Percentiles rank a stretch among this genome's conserved stretches.
These are phyloP conservation scores for Eucalyptus marginata DNA, from an alignment of 345 rosid genomes.

Conservation along the genomic window DNA sequence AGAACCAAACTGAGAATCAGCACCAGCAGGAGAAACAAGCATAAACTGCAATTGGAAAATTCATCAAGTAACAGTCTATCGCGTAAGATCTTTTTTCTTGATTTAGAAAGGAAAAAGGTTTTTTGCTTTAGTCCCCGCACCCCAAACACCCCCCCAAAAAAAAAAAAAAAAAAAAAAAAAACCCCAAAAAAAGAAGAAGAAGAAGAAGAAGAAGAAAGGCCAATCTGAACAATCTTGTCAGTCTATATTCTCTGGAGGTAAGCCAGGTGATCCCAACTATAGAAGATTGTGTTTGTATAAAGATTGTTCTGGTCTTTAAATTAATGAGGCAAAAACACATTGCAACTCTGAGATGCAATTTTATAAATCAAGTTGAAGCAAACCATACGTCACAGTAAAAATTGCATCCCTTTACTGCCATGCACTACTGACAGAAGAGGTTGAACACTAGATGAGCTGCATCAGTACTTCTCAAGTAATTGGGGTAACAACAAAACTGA, in stretches of 20 bases:
- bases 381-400: background rate
- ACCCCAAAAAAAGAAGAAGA: too few relatives aligned
- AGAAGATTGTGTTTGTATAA: background rate
- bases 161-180: too few relatives aligned
- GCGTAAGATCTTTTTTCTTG: background rate
- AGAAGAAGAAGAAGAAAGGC: background rate
- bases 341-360: background rate
- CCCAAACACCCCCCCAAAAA: rapidly evolving
- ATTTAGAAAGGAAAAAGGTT: background rate
- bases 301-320: background rate
- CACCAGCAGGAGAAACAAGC: background rate
- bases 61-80: background rate
- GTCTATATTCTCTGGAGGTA: background rate
- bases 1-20: background rate
- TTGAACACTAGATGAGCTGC: background rate
- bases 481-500: background rate
- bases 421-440: background rate
- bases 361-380: background rate
- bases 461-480: background rate
- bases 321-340: background rate
- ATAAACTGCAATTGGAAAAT: background rate
- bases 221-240: background rate
- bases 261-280: background rate
- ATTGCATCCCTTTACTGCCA: background rate
- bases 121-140: background rate